A percentile compares a stretch with the other conserved stretches of the same genome.
These are phyloP conservation scores for Lachnellula hyalina DNA, from an alignment of 2,329 filamentous ascomycete genomes.

Conservation along the genomic window DNA sequence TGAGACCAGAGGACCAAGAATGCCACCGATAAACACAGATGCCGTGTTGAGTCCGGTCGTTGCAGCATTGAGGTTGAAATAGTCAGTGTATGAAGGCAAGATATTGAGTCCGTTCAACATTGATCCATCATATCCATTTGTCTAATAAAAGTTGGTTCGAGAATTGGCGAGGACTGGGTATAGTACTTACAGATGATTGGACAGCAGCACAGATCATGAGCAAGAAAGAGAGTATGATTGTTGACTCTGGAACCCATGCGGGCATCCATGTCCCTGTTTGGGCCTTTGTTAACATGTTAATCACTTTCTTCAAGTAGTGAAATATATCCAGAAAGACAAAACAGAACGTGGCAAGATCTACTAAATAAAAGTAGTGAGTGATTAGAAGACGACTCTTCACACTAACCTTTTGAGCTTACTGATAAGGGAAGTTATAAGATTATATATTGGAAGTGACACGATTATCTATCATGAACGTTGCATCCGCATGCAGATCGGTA, in stretches of 20 bases:
- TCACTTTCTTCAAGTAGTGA: not conserved
- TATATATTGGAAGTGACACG: too few species aligned
- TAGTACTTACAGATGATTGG: conserved; percentile 36
- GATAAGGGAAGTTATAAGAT: not conserved
- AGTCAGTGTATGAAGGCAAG: conserved; percentile 49
- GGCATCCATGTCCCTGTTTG: conserved; percentile 42
- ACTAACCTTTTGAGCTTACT: not conserved
- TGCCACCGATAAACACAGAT: conserved; percentile 48
- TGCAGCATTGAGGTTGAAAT: conserved; percentile 48
- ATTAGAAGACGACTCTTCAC: not conserved
- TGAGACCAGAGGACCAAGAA: conserved; percentile 40
- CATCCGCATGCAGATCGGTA: not conserved
- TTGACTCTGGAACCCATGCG: conserved; percentile 42
- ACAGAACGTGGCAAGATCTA: not conserved
- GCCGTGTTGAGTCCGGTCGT: conserved; percentile 51
- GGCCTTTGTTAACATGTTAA: conserved; percentile 33
- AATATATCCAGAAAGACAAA: not conserved
- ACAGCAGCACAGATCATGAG: conserved; percentile 41
- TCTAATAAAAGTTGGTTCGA: conserved; percentile 12
- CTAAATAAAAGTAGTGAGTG: not conserved
- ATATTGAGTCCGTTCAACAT: conserved; percentile 49
- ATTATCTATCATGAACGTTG: not conserved
- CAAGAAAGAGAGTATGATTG: conserved; percentile 34
- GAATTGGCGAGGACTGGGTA: not conserved
- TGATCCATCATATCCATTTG: conserved; percentile 20